Percentiles rank a stretch among this genome's conserved stretches.
Evolutionary conservation across 192 early-diverging fungal species (phyloP).

Genomic region (Backusella australiensis): DNA sequence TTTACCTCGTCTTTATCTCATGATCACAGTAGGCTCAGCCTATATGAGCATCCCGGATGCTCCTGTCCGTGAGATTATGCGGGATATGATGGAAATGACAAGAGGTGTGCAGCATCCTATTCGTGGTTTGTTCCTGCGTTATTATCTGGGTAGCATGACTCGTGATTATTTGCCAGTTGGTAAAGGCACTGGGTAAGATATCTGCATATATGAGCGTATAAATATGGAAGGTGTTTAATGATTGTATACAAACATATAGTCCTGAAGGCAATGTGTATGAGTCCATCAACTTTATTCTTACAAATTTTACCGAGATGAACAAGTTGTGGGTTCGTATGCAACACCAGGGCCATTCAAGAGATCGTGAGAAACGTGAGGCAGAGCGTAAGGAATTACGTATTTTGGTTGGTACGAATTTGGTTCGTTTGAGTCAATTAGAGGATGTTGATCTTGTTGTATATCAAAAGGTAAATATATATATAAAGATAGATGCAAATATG

Average conservation of each 20-base stretch:
- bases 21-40: slow-evolving; percentile 97
- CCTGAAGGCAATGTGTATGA: slow-evolving; percentile 85
- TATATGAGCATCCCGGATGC: slow-evolving; percentile 94
- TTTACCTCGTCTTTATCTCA: slow-evolving; percentile 97
- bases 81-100: slow-evolving; percentile 99
- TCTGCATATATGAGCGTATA: not conserved
- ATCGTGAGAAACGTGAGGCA: slow-evolving; percentile 92
- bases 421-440: slow-evolving; percentile 90
- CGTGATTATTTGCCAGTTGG: slow-evolving; percentile 92
- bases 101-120: slow-evolving; percentile 99
- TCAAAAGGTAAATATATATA: slow-evolving; percentile 49
- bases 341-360: slow-evolving; percentile 91
- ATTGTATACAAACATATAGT: slow-evolving; percentile 32
- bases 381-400: slow-evolving; percentile 95
- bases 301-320: slow-evolving; percentile 99
- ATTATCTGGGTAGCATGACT: slow-evolving; percentile 94
- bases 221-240: not conserved
- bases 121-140: slow-evolving; percentile 93
- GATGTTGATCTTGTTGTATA: slow-evolving; percentile 84
- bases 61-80: slow-evolving; percentile 94
- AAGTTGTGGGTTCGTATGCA: slow-evolving; percentile 99
- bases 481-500: not conserved
- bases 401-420: slow-evolving; percentile 95
- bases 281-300: slow-evolving; percentile 94
- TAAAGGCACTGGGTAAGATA: slow-evolving; percentile 47